Evolutionary conservation across 192 early-diverging fungal genomes (phyloP), one percentile per base, ranked within the genome.

Genomic region (Backusella circina): DNA sequence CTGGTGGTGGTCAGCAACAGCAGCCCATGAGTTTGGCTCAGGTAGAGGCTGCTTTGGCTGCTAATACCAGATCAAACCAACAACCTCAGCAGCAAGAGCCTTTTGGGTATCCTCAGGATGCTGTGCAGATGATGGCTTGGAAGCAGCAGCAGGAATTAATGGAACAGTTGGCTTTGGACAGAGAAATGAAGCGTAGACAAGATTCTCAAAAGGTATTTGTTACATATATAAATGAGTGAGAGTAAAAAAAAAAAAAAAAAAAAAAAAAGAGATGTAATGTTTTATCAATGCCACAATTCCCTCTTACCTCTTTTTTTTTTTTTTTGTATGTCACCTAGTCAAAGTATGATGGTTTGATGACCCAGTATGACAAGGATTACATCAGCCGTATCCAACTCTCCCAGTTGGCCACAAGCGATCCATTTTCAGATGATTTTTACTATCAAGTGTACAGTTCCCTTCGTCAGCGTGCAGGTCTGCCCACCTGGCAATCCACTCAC

Each of bases 401-500:
- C 38, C 96, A 98, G 84, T 87, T 99, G 39, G 94, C 96, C 3
- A 93, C 95, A 7, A 95, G 95, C 65, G 95, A 98, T 77, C 98
- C 98, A 31, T 92, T 89, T 28, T 86, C 91, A 8, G 97, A 98
- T 72, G 98, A 99, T 75, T 99, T 98, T 80, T 99, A 99, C 81
- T 96, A 92, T 83, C 95, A 97, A 76, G 91, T 98, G 69, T 96
- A 92, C 86, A 90, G 90, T 32, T 88, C 92, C 30, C 87, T 93
- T 57, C 90, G 90, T 50, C 85, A 84, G 68, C 86, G 85, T 71
- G 71, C 74, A 72, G 87, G 83, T 41, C 78, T 83, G 61, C 73
- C 67, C 61, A 78, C 37, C 72, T 70, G 38, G 79, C 79, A 33
- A 41, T 30, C 28, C 75, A 68, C 50, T 73, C 78, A 71, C 73